Evolutionary conservation across 768 basidiomycete genomes (phyloP), one percentile per base, ranked within the genome.

Genomic region (Kwoniella newhampshirensis): DNA sequence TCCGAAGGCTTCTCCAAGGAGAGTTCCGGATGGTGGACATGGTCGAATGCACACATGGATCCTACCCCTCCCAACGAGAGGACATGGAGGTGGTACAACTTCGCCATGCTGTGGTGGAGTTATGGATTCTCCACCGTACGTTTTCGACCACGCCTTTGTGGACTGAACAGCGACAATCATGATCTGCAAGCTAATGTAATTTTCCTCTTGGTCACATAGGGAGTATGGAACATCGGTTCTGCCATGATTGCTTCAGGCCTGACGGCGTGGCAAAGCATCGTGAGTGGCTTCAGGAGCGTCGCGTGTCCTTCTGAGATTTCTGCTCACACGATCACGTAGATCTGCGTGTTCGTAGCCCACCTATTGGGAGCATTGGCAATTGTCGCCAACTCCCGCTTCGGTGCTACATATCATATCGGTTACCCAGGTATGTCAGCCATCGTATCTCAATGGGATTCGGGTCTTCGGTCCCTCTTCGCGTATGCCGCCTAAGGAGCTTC

Each of bases 301-400:
- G n/a, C n/a, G n/a, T n/a, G n/a, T n/a, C n/a, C n/a, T n/a, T n/a
- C n/a, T n/a, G n/a, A n/a, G n/a, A n/a, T n/a, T n/a, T n/a, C n/a
- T n/a, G n/a, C n/a, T n/a, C n/a, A n/a, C n/a, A n/a, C 26, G 18
- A 17, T 12, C 18, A 7, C 18, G 15, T 28, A 49, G 47, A 32
- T 42, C 49, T 58, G 57, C 36, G 50, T 58, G 3, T 51, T 52
- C 35, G 27, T 58, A 13, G 57, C 57, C 4, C 57, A 58, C 20
- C 25, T 52, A 1, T 42, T 58, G 4, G 57, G 57, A 2, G 57
- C 50, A 25, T 18, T 58, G 5, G 42, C 49, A 6, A 58, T 58
- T 27, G 57, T 58, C 30, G n/a, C 45, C 48, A 58, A 58, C 48
- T 45, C 42, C 13, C 32, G 32, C 13, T 32, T 32, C 32, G 32